Evolutionary conservation across 306 rosid species (phyloP), one percentile per base, ranked within the genome.

Genomic region (Lathyrus oleraceus): DNA sequence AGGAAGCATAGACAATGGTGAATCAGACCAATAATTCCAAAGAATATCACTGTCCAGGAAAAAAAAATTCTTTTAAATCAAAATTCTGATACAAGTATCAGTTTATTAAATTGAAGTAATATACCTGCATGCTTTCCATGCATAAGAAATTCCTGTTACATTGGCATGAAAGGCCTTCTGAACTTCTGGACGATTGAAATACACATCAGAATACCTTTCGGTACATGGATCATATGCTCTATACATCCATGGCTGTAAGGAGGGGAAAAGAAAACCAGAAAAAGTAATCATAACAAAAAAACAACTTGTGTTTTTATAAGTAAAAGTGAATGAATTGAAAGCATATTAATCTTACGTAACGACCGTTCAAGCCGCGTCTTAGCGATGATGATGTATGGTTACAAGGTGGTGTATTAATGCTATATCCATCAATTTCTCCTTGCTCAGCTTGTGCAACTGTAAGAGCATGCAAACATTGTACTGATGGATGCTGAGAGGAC

Each of bases 171-270:
- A 70, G 61, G 99, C 96, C 79, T 83, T 78, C 80, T 91, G 99
- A 87, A 95, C 97, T 39, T 86, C 92, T 9, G 97, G 99, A 65
- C 16, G 92, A 73, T 95, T 95, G 86, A 86, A 95, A 79, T 95
- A 95, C 79, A 52, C 72, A 40, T 78, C 79, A 3, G 99, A 87
- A 66, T 87, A 61, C 84, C 99, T 87, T 80, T 86, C 95, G 0
- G 97, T 85, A 79, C 99, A 95, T 6, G 99, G 99, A 86, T 95
- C 99, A 21, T 95, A 91, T 57, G 90, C 96, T 77, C 92, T 78
- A 27, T 87, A 91, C 96, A 91, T 91, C 97, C 99, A 91, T 60
- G 99, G 96, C 99, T 95, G 85, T 28, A 71, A 38, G 17, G 51
- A 72, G 63, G 52, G 44, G 23, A 15, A 70, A 78, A 66, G 61